These are phyloP conservation scores for Epichloe baconii DNA, from an alignment of 2,329 filamentous ascomycete genomes.

Conservation along the genomic window DNA sequence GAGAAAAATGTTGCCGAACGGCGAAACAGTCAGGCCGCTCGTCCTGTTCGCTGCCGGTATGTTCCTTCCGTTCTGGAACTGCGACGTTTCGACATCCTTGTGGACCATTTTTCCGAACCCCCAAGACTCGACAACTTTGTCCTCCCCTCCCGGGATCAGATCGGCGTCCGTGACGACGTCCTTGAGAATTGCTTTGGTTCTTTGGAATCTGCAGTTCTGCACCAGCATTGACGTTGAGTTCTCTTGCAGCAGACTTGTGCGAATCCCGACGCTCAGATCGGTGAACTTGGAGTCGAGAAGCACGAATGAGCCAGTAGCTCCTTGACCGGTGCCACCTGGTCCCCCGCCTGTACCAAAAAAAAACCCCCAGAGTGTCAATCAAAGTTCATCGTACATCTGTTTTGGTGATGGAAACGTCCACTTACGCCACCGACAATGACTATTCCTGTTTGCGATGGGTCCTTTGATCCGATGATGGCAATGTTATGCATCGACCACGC, in stretches of 20 bases:
- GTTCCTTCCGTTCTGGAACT: not conserved
- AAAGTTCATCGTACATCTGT: too few relatives aligned
- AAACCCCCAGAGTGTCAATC: too few relatives aligned
- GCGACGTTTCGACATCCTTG: not conserved
- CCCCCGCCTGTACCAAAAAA: not conserved
- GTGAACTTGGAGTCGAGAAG: not conserved
- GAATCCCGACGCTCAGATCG: slow-evolving; percentile 1
- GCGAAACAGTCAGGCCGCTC: not conserved
- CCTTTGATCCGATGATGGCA: slow-evolving; percentile 17
- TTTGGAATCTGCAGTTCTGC: slow-evolving; percentile 3
- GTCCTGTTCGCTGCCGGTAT: not conserved
- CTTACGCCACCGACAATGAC: not conserved
- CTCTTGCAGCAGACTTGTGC: slow-evolving; percentile 4
- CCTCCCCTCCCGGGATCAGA: not conserved
- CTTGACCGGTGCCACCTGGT: slow-evolving; percentile 5
- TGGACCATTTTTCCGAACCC: not conserved
- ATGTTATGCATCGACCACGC: slow-evolving; percentile 54
- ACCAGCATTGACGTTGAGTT: slow-evolving; percentile 8
- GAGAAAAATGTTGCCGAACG: not conserved
- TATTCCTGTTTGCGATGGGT: slow-evolving; percentile 4
- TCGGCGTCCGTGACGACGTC: not conserved
- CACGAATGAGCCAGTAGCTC: slow-evolving; percentile 8
- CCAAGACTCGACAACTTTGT: not conserved
- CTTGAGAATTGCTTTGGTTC: not conserved
- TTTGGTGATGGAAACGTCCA: not conserved